Base-by-base conservation (phyloP, 192 early-diverging fungal genomes). In the Umbelopsis ramanniana region DNA sequence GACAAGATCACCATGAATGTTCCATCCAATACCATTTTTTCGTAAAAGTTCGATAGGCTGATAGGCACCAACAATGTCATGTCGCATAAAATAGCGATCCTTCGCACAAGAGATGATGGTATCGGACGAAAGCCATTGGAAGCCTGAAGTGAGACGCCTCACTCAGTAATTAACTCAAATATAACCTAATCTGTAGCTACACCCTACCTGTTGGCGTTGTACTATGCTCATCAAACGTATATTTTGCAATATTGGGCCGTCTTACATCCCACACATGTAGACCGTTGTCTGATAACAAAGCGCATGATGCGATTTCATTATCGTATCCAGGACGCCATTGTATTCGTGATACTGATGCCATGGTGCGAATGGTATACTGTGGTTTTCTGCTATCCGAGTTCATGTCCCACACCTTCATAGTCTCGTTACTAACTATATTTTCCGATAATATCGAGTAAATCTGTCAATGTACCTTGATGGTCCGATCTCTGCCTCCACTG, bases 241-340 rank as follows among this genome's bases (percentile, higher is more conserved):
- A 86, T 45, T 87, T 79, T 9, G 94, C 81, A 23, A 95, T 84
- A 76, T 86, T 89, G 7, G 90, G 89, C 48, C 91, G 74, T 15
- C 83, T 76, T 5, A 93, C 70, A 81, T 94, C 91, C 90, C 91
- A 95, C 0, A 92, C 72, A 52, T 89, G 89, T n/a, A 95, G 82
- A 22, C 86, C 71, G 38, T 76, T 75, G 72, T 93, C 93, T 11
- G 82, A 84, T 14, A 78, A 54, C 45, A 94, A 82, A 5, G 89
- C 76, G 66, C 88, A 91, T 0, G 86, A 87, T n/a, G 93, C 93
- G 53, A 95, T 83, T 68, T 94, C 90, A 38, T 82, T 74, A 15
- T 86, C 85, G 76, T 83, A 77, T 14, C 82, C 79, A 3, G 93
- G 93, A 29, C 92, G 79, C 92, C 92, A 95, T 54, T 87, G 81